These are phyloP conservation scores for Cercospora canescens DNA, from an alignment of 2,329 filamentous ascomycete species.

Conservation along the genomic window DNA sequence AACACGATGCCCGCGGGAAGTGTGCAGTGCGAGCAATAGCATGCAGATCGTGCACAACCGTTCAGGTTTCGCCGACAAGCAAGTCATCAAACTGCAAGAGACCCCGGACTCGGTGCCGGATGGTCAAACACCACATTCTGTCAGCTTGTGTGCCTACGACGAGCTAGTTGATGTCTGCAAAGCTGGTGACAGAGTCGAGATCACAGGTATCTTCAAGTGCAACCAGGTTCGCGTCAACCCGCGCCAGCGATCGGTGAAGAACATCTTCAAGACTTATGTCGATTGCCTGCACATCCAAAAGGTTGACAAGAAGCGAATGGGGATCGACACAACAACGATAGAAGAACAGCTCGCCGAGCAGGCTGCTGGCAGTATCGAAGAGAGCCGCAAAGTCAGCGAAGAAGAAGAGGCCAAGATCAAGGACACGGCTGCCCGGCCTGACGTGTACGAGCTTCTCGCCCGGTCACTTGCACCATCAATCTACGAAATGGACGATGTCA, in stretches of 20 bases:
- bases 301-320: constrained; percentile 91
- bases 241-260: constrained; percentile 86
- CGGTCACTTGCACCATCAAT: constrained; percentile 91
- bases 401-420: constrained; percentile 91
- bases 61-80: constrained; percentile 92
- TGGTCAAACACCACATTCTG: constrained; percentile 94
- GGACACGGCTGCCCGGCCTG: constrained; percentile 72
- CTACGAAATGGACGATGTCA: constrained; percentile 97
- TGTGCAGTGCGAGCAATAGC: constrained; percentile 84
- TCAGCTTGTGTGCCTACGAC: constrained; percentile 94
- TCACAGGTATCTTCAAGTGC: constrained; percentile 95
- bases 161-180: constrained; percentile 98
- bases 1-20: constrained; percentile 78
- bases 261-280: constrained; percentile 96
- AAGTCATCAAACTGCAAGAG: constrained; percentile 97
- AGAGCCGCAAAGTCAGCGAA: constrained; percentile 76
- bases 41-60: constrained; percentile 99
- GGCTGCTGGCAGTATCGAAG: constrained; percentile 70
- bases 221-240: constrained; percentile 93
- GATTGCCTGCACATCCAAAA: constrained; percentile 96
- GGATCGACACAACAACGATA: constrained; percentile 84
- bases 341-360: constrained; percentile 77
- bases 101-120: constrained; percentile 93
- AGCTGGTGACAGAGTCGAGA: constrained; percentile 90
- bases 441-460: constrained; percentile 90